Evolutionary conservation across 306 rosid species (phyloP).

Genomic region (Astragalus glycyphyllos): DNA sequence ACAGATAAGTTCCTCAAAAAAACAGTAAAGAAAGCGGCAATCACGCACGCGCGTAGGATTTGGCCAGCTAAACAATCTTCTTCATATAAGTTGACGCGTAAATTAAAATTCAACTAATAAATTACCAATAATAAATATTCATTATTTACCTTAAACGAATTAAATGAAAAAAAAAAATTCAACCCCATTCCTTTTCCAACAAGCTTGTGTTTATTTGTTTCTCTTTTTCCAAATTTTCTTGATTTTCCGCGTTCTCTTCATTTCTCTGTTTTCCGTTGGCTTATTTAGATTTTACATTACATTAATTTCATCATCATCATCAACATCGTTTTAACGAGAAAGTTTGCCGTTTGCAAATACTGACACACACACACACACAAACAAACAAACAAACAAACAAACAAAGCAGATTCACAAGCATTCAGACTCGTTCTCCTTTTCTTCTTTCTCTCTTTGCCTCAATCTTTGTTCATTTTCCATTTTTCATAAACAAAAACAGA

Average conservation of each 20-base stretch:
- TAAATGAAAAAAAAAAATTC: neutral
- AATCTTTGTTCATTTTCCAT: too few species aligned
- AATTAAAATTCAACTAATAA: neutral
- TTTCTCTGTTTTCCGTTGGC: neutral
- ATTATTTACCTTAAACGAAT: too few species aligned
- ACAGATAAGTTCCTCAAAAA: too few species aligned
- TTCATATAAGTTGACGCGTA: neutral
- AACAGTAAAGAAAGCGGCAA: neutral
- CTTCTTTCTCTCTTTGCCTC: neutral
- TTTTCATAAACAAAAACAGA: too few species aligned
- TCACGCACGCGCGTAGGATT: conserved; percentile 40
- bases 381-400: neutral
- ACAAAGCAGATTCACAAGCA: neutral
- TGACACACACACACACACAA: conserved; percentile 3
- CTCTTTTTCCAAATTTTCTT: neutral
- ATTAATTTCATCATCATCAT: too few species aligned
- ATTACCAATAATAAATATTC: too few species aligned
- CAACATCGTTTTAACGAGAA: neutral
- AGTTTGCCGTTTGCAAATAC: conserved; percentile 32
- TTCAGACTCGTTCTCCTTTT: neutral
- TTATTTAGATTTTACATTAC: too few species aligned
- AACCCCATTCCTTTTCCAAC: neutral
- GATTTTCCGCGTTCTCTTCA: neutral
- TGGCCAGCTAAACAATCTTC: neutral
- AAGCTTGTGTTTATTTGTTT: too few species aligned